phyloP scores from a whole-genome alignment of 139 green algal species.

The Micromonas commoda region DNA sequence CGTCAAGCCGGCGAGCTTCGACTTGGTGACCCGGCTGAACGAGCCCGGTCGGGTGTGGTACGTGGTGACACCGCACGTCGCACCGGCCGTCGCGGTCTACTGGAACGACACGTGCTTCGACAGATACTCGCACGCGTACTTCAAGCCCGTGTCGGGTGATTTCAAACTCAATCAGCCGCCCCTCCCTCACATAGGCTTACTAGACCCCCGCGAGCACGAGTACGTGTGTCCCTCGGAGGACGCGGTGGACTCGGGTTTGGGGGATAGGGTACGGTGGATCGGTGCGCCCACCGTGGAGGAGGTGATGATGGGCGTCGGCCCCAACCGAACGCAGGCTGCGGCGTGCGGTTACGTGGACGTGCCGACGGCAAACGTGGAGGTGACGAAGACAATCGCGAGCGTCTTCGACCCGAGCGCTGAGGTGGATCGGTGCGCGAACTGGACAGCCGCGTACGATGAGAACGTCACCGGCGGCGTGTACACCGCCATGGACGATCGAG shows the following conservation, averaged over 20 bases:
- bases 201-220: too few species aligned
- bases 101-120: too few species aligned
- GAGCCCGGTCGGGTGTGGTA: neutral
- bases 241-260: too few species aligned
- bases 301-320: neutral
- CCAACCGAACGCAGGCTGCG: neutral
- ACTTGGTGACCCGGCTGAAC: constrained; percentile 2
- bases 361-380: neutral
- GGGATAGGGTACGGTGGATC: neutral
- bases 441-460: neutral
- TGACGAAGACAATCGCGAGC: neutral
- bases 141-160: too few species aligned
- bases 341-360: neutral
- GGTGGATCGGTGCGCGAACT: too few species aligned
- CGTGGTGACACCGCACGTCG: neutral
- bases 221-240: too few species aligned
- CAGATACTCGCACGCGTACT: too few species aligned
- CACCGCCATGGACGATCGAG: neutral
- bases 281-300: neutral
- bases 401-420: neutral
- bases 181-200: too few species aligned
- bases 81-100: too few species aligned
- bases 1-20: neutral
- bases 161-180: too few species aligned
- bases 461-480: neutral